Conservation (phyloP, 2,329 filamentous ascomycete species). For the Stagonosporopsis rhizophila region DNA sequence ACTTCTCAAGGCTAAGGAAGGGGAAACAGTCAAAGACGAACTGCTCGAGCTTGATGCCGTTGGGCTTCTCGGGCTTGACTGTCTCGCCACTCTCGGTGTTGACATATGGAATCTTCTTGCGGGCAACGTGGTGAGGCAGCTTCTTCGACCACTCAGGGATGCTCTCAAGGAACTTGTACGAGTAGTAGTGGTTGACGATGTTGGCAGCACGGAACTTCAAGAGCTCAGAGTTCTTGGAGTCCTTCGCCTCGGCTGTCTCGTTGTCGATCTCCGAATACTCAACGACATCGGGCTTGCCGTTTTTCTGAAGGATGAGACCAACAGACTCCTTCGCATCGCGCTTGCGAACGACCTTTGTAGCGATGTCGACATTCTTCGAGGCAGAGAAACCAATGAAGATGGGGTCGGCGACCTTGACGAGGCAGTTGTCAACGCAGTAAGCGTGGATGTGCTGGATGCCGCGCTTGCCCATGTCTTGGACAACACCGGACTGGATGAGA, state of each 20-base stretch:
- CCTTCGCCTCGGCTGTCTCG: slow-evolving; percentile 86
- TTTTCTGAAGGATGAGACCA: slow-evolving; percentile 91
- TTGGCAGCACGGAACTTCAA: slow-evolving; percentile 98
- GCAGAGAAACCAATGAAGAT: slow-evolving; percentile 94
- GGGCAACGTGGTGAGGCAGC: slow-evolving; percentile 92
- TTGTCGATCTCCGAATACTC: slow-evolving; percentile 98
- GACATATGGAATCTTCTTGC: slow-evolving; percentile 95
- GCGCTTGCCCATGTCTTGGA: slow-evolving; percentile 86
- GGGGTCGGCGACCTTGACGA: slow-evolving; percentile 98
- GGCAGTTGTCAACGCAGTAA: slow-evolving; percentile 98
- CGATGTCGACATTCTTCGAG: slow-evolving; percentile 87
- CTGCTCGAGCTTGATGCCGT: slow-evolving; percentile 98
- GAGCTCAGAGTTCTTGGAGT: slow-evolving; percentile 78
- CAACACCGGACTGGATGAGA: slow-evolving; percentile 78
- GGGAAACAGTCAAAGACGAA: slow-evolving; percentile 99
- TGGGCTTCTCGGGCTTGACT: slow-evolving; percentile 91
- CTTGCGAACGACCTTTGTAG: slow-evolving; percentile 99
- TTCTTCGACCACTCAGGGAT: slow-evolving; percentile 86
- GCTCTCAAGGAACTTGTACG: slow-evolving; percentile 86
- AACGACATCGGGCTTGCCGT: slow-evolving; percentile 94
- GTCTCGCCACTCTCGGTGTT: slow-evolving; percentile 78
- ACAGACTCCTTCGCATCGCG: slow-evolving; percentile 95
- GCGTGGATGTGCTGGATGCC: slow-evolving; percentile 95
- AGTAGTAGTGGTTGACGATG: slow-evolving; percentile 99
- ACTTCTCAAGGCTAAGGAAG: slow-evolving; percentile 82